A percentile compares a stretch with the other conserved stretches of the same genome.
phyloP scores from a whole-genome alignment of 2,329 filamentous ascomycete species.

The Colletotrichum higginsianum region DNA sequence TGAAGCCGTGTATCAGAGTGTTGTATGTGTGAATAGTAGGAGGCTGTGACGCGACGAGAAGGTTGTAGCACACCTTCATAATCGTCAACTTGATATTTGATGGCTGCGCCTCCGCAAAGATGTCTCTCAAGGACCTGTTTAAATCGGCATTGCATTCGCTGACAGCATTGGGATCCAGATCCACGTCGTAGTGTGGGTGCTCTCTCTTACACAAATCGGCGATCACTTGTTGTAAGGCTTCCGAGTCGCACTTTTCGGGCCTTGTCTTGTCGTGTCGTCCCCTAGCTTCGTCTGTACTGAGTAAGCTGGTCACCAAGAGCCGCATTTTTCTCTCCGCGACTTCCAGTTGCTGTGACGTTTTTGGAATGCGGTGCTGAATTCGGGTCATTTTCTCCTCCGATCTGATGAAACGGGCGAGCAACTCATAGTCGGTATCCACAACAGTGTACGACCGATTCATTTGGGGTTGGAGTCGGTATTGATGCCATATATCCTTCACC shows the following conservation, averaged over 20 bases:
- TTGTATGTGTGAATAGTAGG: constrained; percentile 81
- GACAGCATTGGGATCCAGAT: neutral
- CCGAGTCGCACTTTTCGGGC: neutral
- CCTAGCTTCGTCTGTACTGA: constrained; percentile 37
- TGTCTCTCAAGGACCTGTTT: constrained; percentile 23
- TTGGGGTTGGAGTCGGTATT: constrained; percentile 18
- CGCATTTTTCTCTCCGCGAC: neutral
- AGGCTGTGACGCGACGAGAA: constrained; percentile 73
- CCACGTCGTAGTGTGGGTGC: constrained; percentile 21
- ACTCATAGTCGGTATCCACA: constrained; percentile 19
- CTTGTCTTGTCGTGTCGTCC: constrained; percentile 46
- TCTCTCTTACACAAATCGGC: constrained; percentile 12
- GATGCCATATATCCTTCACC: constrained; percentile 20
- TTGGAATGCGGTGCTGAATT: neutral
- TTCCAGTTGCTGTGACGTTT: constrained; percentile 1
- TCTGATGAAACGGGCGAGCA: neutral
- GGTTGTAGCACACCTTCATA: constrained; percentile 73
- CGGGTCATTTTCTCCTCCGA: neutral
- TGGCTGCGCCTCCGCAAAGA: constrained; percentile 16
- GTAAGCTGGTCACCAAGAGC: constrained; percentile 1
- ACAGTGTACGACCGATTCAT: neutral
- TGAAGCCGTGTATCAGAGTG: constrained; percentile 77
- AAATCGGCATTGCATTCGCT: constrained; percentile 15
- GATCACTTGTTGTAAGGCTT: constrained; percentile 28
- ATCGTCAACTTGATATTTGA: constrained; percentile 44